Conservation (phyloP, 2,329 filamentous ascomycete species). For the Fusarium veterinarium region DNA sequence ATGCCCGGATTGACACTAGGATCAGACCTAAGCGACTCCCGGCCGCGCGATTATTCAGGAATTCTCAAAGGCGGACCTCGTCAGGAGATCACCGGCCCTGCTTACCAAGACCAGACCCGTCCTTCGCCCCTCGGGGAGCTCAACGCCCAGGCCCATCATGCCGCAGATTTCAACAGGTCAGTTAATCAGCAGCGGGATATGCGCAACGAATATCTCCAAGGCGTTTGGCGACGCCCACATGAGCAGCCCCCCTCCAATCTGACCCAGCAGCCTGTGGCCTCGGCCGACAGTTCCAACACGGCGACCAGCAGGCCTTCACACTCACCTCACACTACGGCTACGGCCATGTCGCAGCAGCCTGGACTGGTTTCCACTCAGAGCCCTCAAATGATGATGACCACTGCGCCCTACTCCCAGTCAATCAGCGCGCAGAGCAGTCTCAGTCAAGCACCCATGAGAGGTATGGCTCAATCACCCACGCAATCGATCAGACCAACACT, state of each 20-base stretch:
- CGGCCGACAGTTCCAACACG: conserved; percentile 55
- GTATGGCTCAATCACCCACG: conserved; percentile 65
- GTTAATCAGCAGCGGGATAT: conserved; percentile 83
- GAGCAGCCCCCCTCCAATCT: conserved; percentile 72
- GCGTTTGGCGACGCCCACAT: conserved; percentile 84
- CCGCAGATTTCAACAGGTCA: conserved; percentile 89
- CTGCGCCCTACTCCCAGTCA: conserved; percentile 75
- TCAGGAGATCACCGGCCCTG: conserved; percentile 87
- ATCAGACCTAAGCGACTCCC: conserved; percentile 80
- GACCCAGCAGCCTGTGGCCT: conserved; percentile 60
- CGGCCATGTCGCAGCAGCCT: conserved; percentile 68
- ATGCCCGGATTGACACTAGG: conserved; percentile 87
- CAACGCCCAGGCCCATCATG: conserved; percentile 85
- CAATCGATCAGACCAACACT: conserved; percentile 75
- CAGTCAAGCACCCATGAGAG: conserved; percentile 77
- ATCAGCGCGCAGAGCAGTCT: conserved; percentile 78
- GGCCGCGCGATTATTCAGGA: conserved; percentile 83
- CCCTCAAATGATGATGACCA: conserved; percentile 74
- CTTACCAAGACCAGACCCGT: conserved; percentile 89
- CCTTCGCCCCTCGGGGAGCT: conserved; percentile 82
- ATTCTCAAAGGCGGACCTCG: conserved; percentile 82
- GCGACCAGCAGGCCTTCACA: conserved; percentile 66
- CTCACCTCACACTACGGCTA: conserved; percentile 67
- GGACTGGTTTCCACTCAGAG: conserved; percentile 70
- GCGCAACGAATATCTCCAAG: conserved; percentile 82